A percentile compares a stretch with the other conserved stretches of the same genome.
These are phyloP conservation scores for Metschnikowia lochheadii DNA, from an alignment of 805 yeast genomes.

Conservation along the genomic window DNA sequence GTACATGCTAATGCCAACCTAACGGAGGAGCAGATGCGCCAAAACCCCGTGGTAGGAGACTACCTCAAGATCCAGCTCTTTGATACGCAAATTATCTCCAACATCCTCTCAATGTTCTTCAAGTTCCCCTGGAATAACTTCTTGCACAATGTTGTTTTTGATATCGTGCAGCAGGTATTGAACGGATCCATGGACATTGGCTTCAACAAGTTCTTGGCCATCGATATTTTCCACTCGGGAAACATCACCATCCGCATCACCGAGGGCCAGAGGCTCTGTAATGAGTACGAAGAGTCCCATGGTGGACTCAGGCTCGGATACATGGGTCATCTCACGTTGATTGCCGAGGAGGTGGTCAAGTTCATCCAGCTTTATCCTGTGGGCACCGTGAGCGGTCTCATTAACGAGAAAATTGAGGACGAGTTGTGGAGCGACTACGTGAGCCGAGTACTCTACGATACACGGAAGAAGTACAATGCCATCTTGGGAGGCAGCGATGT, in stretches of 20 bases:
- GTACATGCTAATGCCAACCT: constrained; percentile 43
- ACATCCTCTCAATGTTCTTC: constrained; percentile 42
- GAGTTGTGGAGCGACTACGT: constrained; percentile 78
- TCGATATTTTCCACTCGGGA: constrained; percentile 56
- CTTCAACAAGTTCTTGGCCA: constrained; percentile 43
- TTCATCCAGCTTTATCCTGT: constrained; percentile 37
- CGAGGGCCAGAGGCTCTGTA: constrained; percentile 41
- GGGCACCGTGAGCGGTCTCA: constrained; percentile 32
- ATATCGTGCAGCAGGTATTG: constrained; percentile 44
- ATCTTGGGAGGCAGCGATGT: constrained; percentile 72
- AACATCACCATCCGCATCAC: constrained; percentile 40
- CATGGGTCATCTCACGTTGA: constrained; percentile 31
- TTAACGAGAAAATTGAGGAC: constrained; percentile 37
- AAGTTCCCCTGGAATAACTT: constrained; percentile 47
- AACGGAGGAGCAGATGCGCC: constrained; percentile 40
- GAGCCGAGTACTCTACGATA: constrained; percentile 75
- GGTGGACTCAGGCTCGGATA: constrained; percentile 27
- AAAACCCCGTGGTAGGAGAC: constrained; percentile 43
- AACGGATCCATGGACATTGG: constrained; percentile 48
- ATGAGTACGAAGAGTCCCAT: constrained; percentile 23
- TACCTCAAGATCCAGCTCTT: constrained; percentile 37
- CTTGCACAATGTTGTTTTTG: constrained; percentile 45
- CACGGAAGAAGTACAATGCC: constrained; percentile 91
- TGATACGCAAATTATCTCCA: constrained; percentile 42
- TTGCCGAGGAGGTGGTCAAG: constrained; percentile 31